These are phyloP conservation scores for Scleromitrula shiraiana DNA, from an alignment of 2,329 filamentous ascomycete species.

Conservation along the genomic window DNA sequence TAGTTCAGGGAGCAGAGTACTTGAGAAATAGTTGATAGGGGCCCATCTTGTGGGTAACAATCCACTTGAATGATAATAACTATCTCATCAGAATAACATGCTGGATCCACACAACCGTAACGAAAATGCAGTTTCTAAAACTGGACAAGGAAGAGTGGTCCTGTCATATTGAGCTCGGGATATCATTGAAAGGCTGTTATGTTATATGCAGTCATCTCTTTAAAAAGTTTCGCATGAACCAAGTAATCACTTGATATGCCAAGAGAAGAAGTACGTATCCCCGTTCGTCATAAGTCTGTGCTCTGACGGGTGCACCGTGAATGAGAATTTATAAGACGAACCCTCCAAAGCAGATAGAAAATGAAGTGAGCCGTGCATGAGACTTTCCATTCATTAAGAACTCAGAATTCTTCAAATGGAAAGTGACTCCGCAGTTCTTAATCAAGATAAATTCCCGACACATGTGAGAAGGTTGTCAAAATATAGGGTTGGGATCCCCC, in stretches of 20 bases:
- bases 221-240: background rate
- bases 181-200: background rate
- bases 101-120: background rate
- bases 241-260: background rate
- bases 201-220: background rate
- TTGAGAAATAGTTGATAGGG: no score
- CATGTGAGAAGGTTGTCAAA: no score
- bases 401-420: no score
- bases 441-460: no score
- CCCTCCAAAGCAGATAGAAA: background rate
- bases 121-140: background rate
- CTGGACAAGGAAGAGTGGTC: background rate
- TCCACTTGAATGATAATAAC: no score
- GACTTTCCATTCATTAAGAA: no score
- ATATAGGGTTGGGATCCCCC: no score
- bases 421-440: no score
- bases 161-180: background rate
- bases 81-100: background rate
- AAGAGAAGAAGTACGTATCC: background rate
- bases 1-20: no score
- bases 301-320: background rate
- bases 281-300: background rate
- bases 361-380: background rate
- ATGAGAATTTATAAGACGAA: background rate
- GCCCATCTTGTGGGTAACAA: no score